These are phyloP conservation scores for Coemansia sp. DNA, from an alignment of 192 early-diverging fungal species.

Conservation along the genomic window DNA sequence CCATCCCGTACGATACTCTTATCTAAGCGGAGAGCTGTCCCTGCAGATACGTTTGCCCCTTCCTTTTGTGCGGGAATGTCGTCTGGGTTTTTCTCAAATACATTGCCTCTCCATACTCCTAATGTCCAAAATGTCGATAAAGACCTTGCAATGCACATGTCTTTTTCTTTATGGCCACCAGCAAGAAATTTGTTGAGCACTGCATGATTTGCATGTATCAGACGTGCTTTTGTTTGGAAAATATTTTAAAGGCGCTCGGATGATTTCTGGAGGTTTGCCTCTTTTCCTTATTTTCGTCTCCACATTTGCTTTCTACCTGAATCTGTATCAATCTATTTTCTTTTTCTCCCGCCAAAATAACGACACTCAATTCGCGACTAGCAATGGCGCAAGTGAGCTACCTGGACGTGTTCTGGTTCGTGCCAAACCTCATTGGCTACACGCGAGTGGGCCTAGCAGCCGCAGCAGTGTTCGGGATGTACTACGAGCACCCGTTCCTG, in stretches of 20 bases:
- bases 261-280: background rate
- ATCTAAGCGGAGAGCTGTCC: slow-evolving; percentile 32
- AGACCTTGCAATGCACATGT: background rate
- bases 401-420: slow-evolving; percentile 41
- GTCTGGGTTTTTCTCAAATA: background rate
- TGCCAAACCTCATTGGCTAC: slow-evolving; percentile 70
- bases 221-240: background rate
- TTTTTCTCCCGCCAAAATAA: background rate
- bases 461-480: slow-evolving; percentile 76
- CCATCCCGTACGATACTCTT: slow-evolving; percentile 90
- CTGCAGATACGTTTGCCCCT: background rate
- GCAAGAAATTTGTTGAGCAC: background rate
- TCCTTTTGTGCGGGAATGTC: background rate
- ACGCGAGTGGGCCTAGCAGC: slow-evolving; percentile 76
- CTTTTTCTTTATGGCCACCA: background rate
- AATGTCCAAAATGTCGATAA: background rate
- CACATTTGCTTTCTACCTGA: background rate
- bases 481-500: slow-evolving; percentile 60
- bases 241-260: background rate
- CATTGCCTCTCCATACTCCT: background rate
- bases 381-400: slow-evolving; percentile 12
- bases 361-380: background rate
- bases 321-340: background rate
- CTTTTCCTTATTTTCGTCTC: background rate
- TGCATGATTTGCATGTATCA: background rate